Evolutionary conservation across 352 stramenopile genomes (phyloP), one percentile per base, ranked within the genome.

Genomic region (Phytophthora citricola): DNA sequence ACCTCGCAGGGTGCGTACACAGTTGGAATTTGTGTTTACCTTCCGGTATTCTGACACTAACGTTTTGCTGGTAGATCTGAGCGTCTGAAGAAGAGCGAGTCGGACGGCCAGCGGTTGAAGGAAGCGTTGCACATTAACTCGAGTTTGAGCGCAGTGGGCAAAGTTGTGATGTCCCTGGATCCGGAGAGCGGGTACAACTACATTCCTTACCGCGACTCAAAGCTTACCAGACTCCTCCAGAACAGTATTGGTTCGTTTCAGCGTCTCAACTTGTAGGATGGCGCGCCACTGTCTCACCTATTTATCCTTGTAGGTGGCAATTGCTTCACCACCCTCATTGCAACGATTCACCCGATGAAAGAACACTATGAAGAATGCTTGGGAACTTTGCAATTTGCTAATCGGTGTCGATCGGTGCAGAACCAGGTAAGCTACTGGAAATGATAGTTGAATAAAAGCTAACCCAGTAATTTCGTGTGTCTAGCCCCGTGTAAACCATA

Each of bases 341-440:
- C 88, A 31, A 96, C 89, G 10, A 96, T 96, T 50, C 86, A 96
- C 32, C 90, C 90, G 29, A 93, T 92, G 84, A 92, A 83, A 48
- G 83, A 94, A 47, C 89, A 97, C 69, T 96, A 96, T 43, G 90
- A 97, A 66, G 90, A 97, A 46, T 97, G 90, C 63, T 77, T 98
- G 4, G 91, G 86, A 43, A 97, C 92, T 5, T 75, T 97, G 2
- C 90, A 98, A 66, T 97, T 98, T 65, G 92, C 92, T 4, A 97
- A 98, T 49, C 84, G 90, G 24, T 97, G 89, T 58, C 87, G 92
- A 63, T 96, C 89, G 1, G 92, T 97, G 34, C 85, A 96, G 43
- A 97, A 98, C 55, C 85, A 97, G 43, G 81, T 85, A 66, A 41
- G 47, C 3, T 26, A 47, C 20, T 48, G 14, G 0, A 63, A 32